A percentile compares a stretch with the other conserved stretches of the same genome.
Conservation (phyloP, 2,329 filamentous ascomycete species). For the Phaeosphaeria sp. region DNA sequence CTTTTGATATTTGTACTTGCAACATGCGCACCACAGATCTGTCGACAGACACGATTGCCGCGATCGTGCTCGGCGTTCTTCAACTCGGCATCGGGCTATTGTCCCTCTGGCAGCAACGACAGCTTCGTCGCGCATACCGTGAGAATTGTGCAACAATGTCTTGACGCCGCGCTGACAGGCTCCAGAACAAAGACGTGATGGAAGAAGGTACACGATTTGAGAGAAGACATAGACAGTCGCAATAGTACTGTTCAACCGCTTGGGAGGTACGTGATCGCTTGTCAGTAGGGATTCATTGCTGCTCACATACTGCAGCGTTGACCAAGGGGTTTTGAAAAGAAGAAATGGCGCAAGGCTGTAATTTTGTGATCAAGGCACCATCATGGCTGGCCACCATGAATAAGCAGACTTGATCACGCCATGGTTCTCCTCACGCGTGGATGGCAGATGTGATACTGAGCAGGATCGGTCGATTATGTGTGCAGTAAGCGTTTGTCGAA, state of each 20-base stretch:
- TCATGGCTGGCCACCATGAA: neutral
- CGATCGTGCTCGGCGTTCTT: constrained; percentile 23
- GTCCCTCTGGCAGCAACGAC: constrained; percentile 23
- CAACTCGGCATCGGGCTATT: constrained; percentile 17
- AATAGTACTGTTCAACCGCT: neutral
- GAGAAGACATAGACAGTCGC: neutral
- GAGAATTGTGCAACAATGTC: neutral
- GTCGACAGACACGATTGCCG: constrained; percentile 11
- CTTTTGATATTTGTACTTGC: neutral
- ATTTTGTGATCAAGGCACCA: neutral
- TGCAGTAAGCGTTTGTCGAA: too few relatives aligned
- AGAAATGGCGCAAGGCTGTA: neutral
- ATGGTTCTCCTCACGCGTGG: neutral
- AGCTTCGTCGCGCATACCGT: constrained; percentile 18
- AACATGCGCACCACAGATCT: neutral
- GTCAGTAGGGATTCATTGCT: too few relatives aligned
- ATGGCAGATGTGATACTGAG: too few relatives aligned
- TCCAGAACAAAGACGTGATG: constrained; percentile 1
- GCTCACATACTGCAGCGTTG: neutral
- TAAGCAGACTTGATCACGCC: neutral
- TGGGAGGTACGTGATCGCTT: neutral
- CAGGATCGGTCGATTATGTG: too few relatives aligned
- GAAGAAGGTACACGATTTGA: constrained; percentile 3
- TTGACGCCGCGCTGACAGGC: neutral
- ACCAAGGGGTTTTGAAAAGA: neutral